Evolutionary conservation across 23 red algal genomes (phyloP).

Genomic region (Agarophyton chilense): DNA sequence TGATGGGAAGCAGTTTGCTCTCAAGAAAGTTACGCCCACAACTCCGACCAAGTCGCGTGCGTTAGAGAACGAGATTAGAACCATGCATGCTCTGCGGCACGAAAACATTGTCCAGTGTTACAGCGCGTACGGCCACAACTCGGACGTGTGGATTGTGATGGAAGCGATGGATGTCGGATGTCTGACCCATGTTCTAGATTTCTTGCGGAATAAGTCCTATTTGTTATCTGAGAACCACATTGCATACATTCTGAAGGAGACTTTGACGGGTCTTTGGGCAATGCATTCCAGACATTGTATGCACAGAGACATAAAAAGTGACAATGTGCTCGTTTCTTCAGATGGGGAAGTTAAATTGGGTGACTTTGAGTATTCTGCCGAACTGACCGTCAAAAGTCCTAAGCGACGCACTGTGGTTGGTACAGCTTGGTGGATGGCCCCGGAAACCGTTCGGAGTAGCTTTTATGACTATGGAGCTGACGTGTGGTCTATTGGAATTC

Average conservation of each 20-base stretch:
- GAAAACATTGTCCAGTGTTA: constrained; percentile 83
- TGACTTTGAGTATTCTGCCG: constrained; percentile 84
- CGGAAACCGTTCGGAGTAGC: constrained; percentile 82
- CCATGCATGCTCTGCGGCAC: constrained; percentile 83
- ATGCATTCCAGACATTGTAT: constrained; percentile 79
- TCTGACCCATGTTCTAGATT: constrained; percentile 81
- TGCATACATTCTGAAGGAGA: constrained; percentile 80
- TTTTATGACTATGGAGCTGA: constrained; percentile 91
- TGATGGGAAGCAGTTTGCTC: constrained; percentile 40
- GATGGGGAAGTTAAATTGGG: constrained; percentile 77
- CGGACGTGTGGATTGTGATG: constrained; percentile 86
- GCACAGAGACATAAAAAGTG: constrained; percentile 91
- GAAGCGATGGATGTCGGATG: constrained; percentile 85
- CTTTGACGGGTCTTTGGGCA: constrained; percentile 73
- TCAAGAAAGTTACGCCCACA: constrained; percentile 82
- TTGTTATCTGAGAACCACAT: constrained; percentile 78
- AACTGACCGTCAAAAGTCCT: constrained; percentile 60
- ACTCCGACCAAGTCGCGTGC: constrained; percentile 61
- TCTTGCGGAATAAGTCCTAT: constrained; percentile 54
- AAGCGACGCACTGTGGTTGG: constrained; percentile 83
- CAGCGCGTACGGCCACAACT: constrained; percentile 60
- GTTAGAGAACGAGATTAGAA: constrained; percentile 88
- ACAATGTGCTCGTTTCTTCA: constrained; percentile 80
- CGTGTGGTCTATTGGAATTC: constrained; percentile 93
- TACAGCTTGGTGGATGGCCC: constrained; percentile 97